These are phyloP conservation scores for Linnemannia hyalina DNA, from an alignment of 192 early-diverging fungal genomes.

Conservation along the genomic window DNA sequence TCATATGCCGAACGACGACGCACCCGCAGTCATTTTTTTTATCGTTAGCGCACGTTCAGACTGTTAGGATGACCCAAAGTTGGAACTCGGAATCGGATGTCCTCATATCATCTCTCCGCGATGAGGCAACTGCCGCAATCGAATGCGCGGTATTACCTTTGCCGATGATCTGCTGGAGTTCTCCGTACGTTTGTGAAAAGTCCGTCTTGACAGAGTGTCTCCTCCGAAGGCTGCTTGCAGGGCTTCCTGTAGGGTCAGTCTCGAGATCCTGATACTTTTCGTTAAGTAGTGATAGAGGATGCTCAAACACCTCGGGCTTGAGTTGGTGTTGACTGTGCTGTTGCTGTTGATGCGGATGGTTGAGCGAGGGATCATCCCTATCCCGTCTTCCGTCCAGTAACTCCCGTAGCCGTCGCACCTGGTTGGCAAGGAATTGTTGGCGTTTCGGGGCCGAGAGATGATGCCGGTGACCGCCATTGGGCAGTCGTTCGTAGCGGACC, in stretches of 20 bases:
- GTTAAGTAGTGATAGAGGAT: slow-evolving; percentile 36
- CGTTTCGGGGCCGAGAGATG: slow-evolving; percentile 42
- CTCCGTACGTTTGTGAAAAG: slow-evolving; percentile 49
- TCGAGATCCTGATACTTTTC: slow-evolving; percentile 47
- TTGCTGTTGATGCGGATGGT: slow-evolving; percentile 3
- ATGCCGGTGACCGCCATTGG: slow-evolving; percentile 41
- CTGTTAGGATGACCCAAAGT: slow-evolving; percentile 8
- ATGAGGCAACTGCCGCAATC: not conserved
- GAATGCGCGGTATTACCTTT: slow-evolving; percentile 21
- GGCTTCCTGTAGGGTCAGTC: slow-evolving; percentile 15
- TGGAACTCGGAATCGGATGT: slow-evolving; percentile 27
- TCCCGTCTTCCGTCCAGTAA: slow-evolving; percentile 40
- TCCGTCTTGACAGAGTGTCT: slow-evolving; percentile 19
- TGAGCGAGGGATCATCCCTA: not conserved
- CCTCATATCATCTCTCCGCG: not conserved
- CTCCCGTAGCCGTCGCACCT: slow-evolving; percentile 33
- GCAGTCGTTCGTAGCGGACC: slow-evolving; percentile 23
- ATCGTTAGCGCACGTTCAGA: not conserved
- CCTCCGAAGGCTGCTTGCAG: slow-evolving; percentile 2
- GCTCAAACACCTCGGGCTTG: slow-evolving; percentile 34
- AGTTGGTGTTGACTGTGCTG: slow-evolving; percentile 14
- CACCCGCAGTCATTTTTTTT: not conserved
- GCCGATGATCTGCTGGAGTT: slow-evolving; percentile 47
- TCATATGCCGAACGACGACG: not conserved
- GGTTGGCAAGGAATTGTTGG: slow-evolving; percentile 45